phyloP scores from a whole-genome alignment of 208 protist species.

The Leishmania tarentolae region DNA sequence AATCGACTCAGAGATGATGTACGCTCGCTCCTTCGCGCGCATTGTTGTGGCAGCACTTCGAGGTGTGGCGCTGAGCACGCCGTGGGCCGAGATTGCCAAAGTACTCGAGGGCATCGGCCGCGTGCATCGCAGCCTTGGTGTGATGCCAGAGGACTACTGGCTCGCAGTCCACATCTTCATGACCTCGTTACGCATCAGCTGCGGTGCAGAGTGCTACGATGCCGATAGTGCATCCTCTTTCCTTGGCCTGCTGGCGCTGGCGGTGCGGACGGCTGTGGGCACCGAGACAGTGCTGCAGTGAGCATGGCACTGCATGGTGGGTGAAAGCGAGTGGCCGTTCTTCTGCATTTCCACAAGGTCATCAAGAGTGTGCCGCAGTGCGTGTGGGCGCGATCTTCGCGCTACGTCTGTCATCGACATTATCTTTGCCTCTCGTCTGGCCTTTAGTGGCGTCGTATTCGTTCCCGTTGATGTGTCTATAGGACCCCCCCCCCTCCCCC shows the following conservation, averaged over 20 bases:
- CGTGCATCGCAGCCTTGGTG: slow-evolving; percentile 56
- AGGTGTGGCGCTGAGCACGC: slow-evolving; percentile 32
- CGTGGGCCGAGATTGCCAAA: slow-evolving; percentile 60
- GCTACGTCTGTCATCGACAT: not conserved
- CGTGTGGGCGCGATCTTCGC: not conserved
- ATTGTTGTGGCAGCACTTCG: slow-evolving; percentile 73
- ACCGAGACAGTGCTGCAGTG: slow-evolving; percentile 8
- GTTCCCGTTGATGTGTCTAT: slow-evolving; percentile 6
- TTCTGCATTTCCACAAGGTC: not conserved
- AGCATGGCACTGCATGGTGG: not conserved
- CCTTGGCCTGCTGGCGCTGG: slow-evolving; percentile 64
- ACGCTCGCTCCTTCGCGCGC: slow-evolving; percentile 72
- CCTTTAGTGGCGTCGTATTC: not conserved
- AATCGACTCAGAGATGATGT: slow-evolving; percentile 62
- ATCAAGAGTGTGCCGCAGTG: not conserved
- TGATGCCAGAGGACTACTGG: slow-evolving; percentile 76
- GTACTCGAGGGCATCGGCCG: slow-evolving; percentile 57
- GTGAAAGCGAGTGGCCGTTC: not conserved
- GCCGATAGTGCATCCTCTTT: slow-evolving; percentile 68
- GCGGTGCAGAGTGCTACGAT: slow-evolving; percentile 55
- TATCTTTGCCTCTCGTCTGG: not conserved
- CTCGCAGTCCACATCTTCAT: slow-evolving; percentile 74
- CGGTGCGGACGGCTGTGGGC: slow-evolving; percentile 49
- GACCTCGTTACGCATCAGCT: slow-evolving; percentile 57
- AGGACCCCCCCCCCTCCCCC: not conserved